Base-by-base conservation (phyloP, 768 basidiomycete genomes). In the Leucocoprinus birnbaumii region DNA sequence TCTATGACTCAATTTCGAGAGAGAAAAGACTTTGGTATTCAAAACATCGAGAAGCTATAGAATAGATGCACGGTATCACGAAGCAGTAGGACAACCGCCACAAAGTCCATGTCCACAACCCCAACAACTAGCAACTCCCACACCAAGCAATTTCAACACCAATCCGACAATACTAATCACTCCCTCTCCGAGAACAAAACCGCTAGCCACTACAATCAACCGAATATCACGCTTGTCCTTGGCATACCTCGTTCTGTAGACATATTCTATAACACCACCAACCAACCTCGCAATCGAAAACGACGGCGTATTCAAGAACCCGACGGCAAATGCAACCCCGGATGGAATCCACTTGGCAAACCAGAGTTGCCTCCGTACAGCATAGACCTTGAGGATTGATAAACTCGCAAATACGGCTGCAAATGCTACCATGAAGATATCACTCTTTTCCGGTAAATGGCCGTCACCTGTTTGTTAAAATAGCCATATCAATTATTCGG, bases 181-280 rank as follows among this genome's bases (percentile, higher is more conserved):
- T 1, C 96, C 96, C 67, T 98, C 96, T 18, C 96, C 96, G 16
- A 98, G 75, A 22, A 98, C 95, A 67, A 98, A 97, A 2, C 96
- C 96, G 67, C 90, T 93, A 6, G 95, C 96, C 38, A 96, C 76
- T 22, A 98, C 83, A 62, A 98, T 87, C 34, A 95, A 71, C 27
- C 81, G 74, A 55, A 94, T 91, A 56, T 87, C 86, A 53, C 75
- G 74, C 24, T 71, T 71, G 56, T 81, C 78, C 58, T 76, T 81
- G 22, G 77, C 74, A 62, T 74, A 71, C 35, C 75, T 71, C 22
- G 71, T 79, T 58, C 83, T 79, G 63, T 86, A 92, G 24, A 82
- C 65, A 62, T 87, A 83, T 62, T 96, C 94, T 59, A 91, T 69
- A 58, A 90, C 66, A 2, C 96, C 96, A 35, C 96, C 96, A 52